Base-by-base conservation (phyloP, 164 flowering plant genomes). In the Nymphaea colorata region DNA sequence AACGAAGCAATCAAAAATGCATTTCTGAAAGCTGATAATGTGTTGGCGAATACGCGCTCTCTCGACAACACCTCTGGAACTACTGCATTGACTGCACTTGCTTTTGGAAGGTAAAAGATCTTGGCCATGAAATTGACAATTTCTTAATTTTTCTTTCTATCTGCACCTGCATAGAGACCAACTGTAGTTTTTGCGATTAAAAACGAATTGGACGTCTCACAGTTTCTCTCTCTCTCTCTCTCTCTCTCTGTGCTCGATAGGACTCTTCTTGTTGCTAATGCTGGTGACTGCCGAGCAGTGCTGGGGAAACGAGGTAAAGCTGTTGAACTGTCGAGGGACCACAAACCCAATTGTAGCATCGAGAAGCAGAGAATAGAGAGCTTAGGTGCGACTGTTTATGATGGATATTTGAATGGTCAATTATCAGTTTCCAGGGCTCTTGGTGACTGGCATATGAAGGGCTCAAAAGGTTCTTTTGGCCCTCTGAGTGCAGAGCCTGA, bases 361-460 rank as follows among this genome's bases (percentile, higher is more conserved):
- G 98, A 93, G 74, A 86, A 76, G 71, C 68, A 73, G n/a, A 80
- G 98, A 78, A 90, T 93, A 10, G 98, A 89, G 76, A 85, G 79
- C 64, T 83, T 91, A 12, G 98, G 98, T 53, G 98, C 96, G 41
- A 81, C 80, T 6, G 73, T 93, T 15, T 87, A 87, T 72, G 98
- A 93, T 74, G 98, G 98, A 47, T 93, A 93, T 76, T 86, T 93
- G 17, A 88, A 87, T 70, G 98, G 96, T 16, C 97, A 93, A 76
- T 72, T 93, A 70, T 90, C 97, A 14, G 97, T 93, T n/a, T 81
- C 98, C 42, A 87, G 98, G 44, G 98, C 98, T 6, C 81, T 93
- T n/a, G 96, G 98, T 25, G 97, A 93, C 74, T 93, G 98, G 98
- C 98, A 93, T 82, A 89, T 93, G 93, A 91, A 93, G 80, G 96